Evolutionary conservation across 192 early-diverging fungal species (phyloP), one percentile per base, ranked within the genome.

Genomic region (Coemansia sp.): DNA sequence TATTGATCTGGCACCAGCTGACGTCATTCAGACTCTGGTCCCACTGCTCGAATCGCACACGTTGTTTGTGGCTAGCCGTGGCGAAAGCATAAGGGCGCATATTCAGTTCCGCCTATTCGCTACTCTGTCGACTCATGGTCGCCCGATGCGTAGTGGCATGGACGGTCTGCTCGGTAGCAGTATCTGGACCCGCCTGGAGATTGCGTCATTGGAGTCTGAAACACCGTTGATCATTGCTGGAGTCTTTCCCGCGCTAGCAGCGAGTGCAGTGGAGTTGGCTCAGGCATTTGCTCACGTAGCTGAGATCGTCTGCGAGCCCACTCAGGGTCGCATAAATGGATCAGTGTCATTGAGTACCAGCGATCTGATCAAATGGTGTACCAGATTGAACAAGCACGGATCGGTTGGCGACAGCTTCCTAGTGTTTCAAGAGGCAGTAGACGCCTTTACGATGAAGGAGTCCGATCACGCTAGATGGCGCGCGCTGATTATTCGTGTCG

Each of bases 361-460:
- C 52, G 96, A 97, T 74, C 76, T 98, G 39, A 85, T 97, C 76
- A 94, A 94, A 65, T 98, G 95, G 95, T 96, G 94, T 70, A 61
- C 83, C 2, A 87, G 96, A 61, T 84, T 95, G 63, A 80, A 86
- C 34, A 41, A 40, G 32, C 62, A 55, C 55, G 67, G 30, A 29
- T 49, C 45, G 2, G 71, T 75, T 6, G 41, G 34, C 65, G 74
- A 63, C 59, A 68, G 30, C 13, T 78, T 74, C 59, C 35, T 47
- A 49, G 53, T 93, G 24, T 92, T 96, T 69, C 85, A 88, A 35
- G 95, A 98, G 76, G 95, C 91, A 0, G 84, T 89, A 16, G 97
- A 99, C 71, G 90, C 87, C 45, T 95, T 98, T 73, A 88, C 88
- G 16, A 87, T 87, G 61, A 94, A 92, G 86, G 90, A 96, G 61